Conservation (phyloP, 1,284 basidiomycete genomes). For the Pisolithus thermaeus region DNA sequence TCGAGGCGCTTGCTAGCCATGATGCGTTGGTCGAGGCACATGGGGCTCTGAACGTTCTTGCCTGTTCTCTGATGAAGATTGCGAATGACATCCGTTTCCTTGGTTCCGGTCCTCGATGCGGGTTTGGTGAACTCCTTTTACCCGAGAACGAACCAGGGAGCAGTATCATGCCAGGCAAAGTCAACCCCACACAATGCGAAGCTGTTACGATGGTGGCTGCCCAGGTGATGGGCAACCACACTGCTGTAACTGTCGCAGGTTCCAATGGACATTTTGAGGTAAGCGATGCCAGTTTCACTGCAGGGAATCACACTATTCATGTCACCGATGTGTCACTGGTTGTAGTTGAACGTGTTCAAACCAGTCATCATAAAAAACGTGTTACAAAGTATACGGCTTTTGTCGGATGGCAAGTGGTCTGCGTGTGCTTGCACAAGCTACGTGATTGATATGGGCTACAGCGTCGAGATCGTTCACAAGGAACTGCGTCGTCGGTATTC, state of each 20-base stretch:
- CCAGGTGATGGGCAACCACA: slow-evolving; percentile 98
- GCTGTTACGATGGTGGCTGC: slow-evolving; percentile 98
- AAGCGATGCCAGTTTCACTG: slow-evolving; percentile 3
- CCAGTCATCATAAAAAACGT: slow-evolving; percentile 98
- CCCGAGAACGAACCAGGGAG: slow-evolving; percentile 99
- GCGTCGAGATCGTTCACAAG: slow-evolving; percentile 90
- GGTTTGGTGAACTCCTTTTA: slow-evolving; percentile 89
- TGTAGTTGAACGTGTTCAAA: slow-evolving; percentile 96
- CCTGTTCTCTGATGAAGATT: slow-evolving; percentile 98
- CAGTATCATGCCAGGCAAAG: slow-evolving; percentile 99
- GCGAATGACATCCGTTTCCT: slow-evolving; percentile 99
- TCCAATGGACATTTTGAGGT: slow-evolving; percentile 97
- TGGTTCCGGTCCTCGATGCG: slow-evolving; percentile 96
- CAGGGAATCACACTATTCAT: slow-evolving; percentile 1
- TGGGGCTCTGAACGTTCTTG: slow-evolving; percentile 92
- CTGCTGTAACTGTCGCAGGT: slow-evolving; percentile 88
- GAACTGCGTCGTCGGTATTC: slow-evolving; percentile 94
- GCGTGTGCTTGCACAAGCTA: neutral
- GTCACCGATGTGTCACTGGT: neutral
- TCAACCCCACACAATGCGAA: slow-evolving; percentile 99
- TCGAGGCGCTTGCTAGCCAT: slow-evolving; percentile 95
- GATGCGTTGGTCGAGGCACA: slow-evolving; percentile 98
- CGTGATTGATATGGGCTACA: slow-evolving; percentile 23
- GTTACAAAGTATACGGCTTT: slow-evolving; percentile 88
- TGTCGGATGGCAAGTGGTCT: slow-evolving; percentile 73